Evolutionary conservation across 2,329 filamentous ascomycete genomes (phyloP).

Genomic region (Aspergillus sp.): DNA sequence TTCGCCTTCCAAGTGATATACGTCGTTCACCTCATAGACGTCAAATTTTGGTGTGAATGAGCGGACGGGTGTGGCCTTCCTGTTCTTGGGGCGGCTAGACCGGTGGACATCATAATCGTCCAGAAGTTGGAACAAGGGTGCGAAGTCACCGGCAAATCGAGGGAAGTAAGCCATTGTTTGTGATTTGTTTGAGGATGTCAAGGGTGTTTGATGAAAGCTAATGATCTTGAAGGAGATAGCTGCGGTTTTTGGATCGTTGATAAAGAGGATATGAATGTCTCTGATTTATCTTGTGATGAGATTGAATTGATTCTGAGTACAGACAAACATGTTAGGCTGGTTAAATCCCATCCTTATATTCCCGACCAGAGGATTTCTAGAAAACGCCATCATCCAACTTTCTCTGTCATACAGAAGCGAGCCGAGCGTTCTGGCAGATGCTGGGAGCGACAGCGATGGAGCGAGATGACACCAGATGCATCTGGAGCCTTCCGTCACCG

Average conservation of each 20-base stretch:
- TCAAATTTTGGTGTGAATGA: conserved; percentile 47
- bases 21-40: conserved; percentile 43
- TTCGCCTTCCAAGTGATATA: conserved; percentile 49
- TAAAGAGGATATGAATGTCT: neutral
- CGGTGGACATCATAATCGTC: conserved; percentile 44
- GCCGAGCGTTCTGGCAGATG: conserved; percentile 10
- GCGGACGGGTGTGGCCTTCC: conserved; percentile 21
- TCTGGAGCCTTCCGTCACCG: conserved; percentile 18
- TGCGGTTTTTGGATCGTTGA: neutral
- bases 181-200: neutral
- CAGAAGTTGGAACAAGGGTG: conserved; percentile 46
- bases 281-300: neutral
- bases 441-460: neutral
- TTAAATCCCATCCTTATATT: conserved; percentile 20
- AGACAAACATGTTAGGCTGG: neutral
- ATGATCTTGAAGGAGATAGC: neutral
- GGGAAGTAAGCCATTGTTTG: conserved; percentile 43
- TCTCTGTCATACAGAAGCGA: conserved; percentile 2
- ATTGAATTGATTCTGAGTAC: conserved; percentile 9
- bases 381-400: conserved; percentile 14
- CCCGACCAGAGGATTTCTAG: conserved; percentile 16
- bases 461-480: neutral
- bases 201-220: neutral
- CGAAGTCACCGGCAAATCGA: conserved; percentile 38
- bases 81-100: conserved; percentile 21